Base-by-base conservation (phyloP, 441 rosid species). In the Populus tomentosa region DNA sequence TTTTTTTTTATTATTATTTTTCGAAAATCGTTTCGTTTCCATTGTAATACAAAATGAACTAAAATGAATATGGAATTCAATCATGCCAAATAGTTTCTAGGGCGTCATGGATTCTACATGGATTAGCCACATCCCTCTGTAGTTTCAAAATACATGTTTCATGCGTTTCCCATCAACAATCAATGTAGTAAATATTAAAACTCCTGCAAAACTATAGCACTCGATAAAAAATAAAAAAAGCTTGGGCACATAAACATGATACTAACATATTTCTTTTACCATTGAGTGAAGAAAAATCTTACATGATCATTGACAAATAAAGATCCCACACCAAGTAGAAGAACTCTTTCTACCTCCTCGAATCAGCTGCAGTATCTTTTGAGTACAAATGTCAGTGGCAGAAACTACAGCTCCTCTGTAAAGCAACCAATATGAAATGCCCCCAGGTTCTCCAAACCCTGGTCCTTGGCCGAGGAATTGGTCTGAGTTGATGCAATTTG, bases 341-440 rank as follows among this genome's bases (percentile, higher is more conserved):
- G n/a, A 53, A 53, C 61, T 64, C 65, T 42, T 21, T 63, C 13
- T 33, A 53, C 21, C 40, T 77, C n/a, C 67, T 32, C 1, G 7
- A 11, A 71, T 62, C 38, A 10, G 32, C 36, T 46, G 35, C 61
- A 18, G 61, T 53, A 16, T 53, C 61, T 53, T 53, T 53, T 18
- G 21, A 53, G 8, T 53, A 6, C 3, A 53, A 53, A 53, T 16
- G 61, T 6, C 10, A 10, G 32, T 2, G 9, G 35, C 62, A 5
- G 61, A 76, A 20, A 70, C 78, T 76, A 79, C 66, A 73, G 71
- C 50, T 89, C 91, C 73, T 90, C 90, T 10, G 85, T 69, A 80
- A 82, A 92, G 84, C 97, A 95, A 76, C 90, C 90, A 4, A 80
- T 76, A 53, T 94, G 98, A 81, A 87, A 94, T 71, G 97, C 90